Base-by-base conservation (phyloP, 331 rosid genomes). In the Erythrophleum ivorense region DNA sequence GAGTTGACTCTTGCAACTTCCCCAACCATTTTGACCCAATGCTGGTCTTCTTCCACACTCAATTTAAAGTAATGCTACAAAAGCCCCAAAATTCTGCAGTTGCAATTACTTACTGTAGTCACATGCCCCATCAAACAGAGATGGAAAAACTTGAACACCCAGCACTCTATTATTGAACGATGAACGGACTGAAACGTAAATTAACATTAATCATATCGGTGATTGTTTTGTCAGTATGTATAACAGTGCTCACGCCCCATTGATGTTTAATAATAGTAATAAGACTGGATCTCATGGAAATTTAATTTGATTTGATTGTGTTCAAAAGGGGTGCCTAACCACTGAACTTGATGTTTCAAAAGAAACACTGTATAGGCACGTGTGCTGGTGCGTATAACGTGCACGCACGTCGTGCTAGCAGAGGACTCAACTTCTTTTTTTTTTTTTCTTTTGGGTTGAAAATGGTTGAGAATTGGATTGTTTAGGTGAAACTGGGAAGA, bases 401-500 rank as follows among this genome's bases (percentile, higher is more conserved):
- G 84, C 87, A 84, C 82, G 85, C 81, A 84, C 87, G 33, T 66
- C 78, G 50, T 19, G 65, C 41, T 43, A 19, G 76, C 84, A 80
- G 34, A 71, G 53, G 41, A 1, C 71, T 53, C 3, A 18, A 1
- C 24, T 36, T 65, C 11, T 36, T 65, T 9, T 46, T n/a, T n/a
- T n/a, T n/a, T 2, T 36, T 36, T 24, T 3, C 1, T 43, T 43
- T 43, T 43, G 7, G 9, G 15, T 5, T 21, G 13, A 48, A 13
- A 24, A 45, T 70, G 40, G 40, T 70, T 70, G 75, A 71, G 33
- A 71, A 13, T 58, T 7, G 33, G 34, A 6, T 8, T 70, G 58
- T 62, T 68, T 65, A 62, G 80, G 33, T 45, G 14, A 66, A 9
- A 50, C 59, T 38, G 4, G 41, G 65, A n/a, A 24, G 7, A 65